Evolutionary conservation across 2,329 filamentous ascomycete species (phyloP).

Genomic region (Pestalotiopsis fici): DNA sequence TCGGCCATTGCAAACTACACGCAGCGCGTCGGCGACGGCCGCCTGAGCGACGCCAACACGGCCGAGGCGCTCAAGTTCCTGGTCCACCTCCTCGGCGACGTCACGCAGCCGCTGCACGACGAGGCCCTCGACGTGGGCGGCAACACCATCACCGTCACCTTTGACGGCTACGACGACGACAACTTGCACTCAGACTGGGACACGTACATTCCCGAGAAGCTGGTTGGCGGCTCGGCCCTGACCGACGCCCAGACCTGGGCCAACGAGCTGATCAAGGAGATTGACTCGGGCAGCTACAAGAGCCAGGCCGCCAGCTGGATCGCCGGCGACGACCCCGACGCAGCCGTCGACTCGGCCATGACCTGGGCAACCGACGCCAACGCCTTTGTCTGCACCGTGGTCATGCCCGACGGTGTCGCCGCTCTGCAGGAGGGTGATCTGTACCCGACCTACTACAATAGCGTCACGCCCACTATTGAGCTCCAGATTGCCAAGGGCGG

Average conservation of each 20-base stretch:
- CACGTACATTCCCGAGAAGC: slow-evolving; percentile 43
- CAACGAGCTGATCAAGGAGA: slow-evolving; percentile 31
- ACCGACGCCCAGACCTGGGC: slow-evolving; percentile 36
- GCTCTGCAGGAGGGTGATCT: slow-evolving; percentile 39
- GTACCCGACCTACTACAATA: slow-evolving; percentile 42
- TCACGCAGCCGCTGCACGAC: slow-evolving; percentile 41
- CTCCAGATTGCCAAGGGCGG: slow-evolving; percentile 45
- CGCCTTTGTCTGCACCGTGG: slow-evolving; percentile 38
- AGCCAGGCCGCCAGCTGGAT: slow-evolving; percentile 35
- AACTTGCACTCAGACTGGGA: slow-evolving; percentile 55
- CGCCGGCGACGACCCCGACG: slow-evolving; percentile 33
- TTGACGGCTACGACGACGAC: slow-evolving; percentile 33
- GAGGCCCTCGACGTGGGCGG: slow-evolving; percentile 44
- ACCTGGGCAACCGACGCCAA: slow-evolving; percentile 45
- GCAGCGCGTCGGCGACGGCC: slow-evolving; percentile 16
- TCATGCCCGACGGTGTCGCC: slow-evolving; percentile 40
- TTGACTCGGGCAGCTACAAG: slow-evolving; percentile 36
- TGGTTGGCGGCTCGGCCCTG: slow-evolving; percentile 35
- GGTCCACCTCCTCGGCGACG: slow-evolving; percentile 32
- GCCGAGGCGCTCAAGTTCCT: slow-evolving; percentile 14
- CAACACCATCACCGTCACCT: slow-evolving; percentile 45
- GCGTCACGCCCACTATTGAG: slow-evolving; percentile 40
- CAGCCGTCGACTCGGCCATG: slow-evolving; percentile 37
- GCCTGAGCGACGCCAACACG: slow-evolving; percentile 14
- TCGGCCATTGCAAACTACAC: slow-evolving; percentile 28